Conservation (phyloP, 495 filamentous ascomycete species). For the Tirmania nivea region DNA sequence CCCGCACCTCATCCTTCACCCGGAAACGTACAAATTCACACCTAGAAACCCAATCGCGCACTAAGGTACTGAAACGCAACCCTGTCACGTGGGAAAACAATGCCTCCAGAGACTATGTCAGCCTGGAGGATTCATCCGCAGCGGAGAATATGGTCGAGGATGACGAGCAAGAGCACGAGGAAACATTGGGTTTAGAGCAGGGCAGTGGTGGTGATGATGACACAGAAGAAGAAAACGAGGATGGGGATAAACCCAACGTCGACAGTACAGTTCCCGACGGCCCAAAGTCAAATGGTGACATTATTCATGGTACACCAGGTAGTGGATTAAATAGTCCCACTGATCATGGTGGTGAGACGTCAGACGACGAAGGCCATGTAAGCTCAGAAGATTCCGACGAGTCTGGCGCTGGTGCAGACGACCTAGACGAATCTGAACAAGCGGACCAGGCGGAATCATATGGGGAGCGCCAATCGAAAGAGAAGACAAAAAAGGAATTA, state of each 20-base stretch:
- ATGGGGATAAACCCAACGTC: not conserved
- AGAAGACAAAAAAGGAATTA: too few relatives aligned
- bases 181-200: conserved; percentile 1
- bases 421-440: not conserved
- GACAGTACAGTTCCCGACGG: not conserved
- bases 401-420: not conserved
- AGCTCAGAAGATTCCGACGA: not conserved
- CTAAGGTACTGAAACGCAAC: not conserved
- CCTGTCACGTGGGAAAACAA: not conserved
- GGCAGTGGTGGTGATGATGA: not conserved
- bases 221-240: conserved; percentile 1
- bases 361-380: not conserved
- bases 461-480: too few relatives aligned
- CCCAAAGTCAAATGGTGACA: too few relatives aligned
- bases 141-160: not conserved
- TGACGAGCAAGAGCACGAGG: conserved; percentile 2
- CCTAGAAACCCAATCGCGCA: not conserved
- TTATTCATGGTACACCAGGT: too few relatives aligned
- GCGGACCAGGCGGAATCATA: too few relatives aligned
- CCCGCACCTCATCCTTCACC: not conserved
- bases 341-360: not conserved
- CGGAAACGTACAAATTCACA: not conserved
- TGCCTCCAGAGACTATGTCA: not conserved
- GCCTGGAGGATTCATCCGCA: not conserved
- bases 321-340: too few relatives aligned